These are phyloP conservation scores for Penicillium hordei DNA, from an alignment of 2,329 filamentous ascomycete genomes.

Conservation along the genomic window DNA sequence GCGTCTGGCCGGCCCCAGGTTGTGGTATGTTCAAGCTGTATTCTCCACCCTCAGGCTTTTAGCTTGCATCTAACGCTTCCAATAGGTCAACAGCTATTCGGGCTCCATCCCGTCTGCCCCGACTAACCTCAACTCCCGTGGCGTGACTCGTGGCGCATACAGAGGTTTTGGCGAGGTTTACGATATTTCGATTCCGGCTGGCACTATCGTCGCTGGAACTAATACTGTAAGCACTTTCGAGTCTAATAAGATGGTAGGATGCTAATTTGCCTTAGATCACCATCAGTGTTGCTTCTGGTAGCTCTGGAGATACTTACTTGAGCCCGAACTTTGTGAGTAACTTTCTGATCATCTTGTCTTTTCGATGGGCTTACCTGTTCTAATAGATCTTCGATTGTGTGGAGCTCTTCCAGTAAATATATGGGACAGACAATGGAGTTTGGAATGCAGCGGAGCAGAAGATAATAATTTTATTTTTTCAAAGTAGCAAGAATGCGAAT, in stretches of 20 bases:
- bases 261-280: constrained; percentile 43
- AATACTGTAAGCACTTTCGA: constrained; percentile 50
- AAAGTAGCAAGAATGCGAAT: background rate
- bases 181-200: constrained; percentile 59
- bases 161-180: constrained; percentile 65
- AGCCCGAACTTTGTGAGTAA: constrained; percentile 54
- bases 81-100: constrained; percentile 55
- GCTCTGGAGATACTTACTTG: constrained; percentile 55
- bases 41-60: accelerated
- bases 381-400: constrained; percentile 32
- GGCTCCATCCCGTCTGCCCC: constrained; percentile 55
- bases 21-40: constrained; percentile 22
- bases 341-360: background rate
- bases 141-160: constrained; percentile 66
- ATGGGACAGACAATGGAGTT: accelerated
- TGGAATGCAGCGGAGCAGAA: background rate
- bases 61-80: background rate
- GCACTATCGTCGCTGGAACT: constrained; percentile 57
- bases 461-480: no score
- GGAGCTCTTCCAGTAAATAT: constrained; percentile 30
- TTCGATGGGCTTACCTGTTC: background rate
- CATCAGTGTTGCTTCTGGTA: constrained; percentile 60
- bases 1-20: constrained; percentile 59
- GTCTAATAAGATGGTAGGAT: background rate
- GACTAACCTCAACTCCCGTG: constrained; percentile 63